These are phyloP conservation scores for Aspergillus incahuasiensis DNA, from an alignment of 495 filamentous ascomycete species.

Conservation along the genomic window DNA sequence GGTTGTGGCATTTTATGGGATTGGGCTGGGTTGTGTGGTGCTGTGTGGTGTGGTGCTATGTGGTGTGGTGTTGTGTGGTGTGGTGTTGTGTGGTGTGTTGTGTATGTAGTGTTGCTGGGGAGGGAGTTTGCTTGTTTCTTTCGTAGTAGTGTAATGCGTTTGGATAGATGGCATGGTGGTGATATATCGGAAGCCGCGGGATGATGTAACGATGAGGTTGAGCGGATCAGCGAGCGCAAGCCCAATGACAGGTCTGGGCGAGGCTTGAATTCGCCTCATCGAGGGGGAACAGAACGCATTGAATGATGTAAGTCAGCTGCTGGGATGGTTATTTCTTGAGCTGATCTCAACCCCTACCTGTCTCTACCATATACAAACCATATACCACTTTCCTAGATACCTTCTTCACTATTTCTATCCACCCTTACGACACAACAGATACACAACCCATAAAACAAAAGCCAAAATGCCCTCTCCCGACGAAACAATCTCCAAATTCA, in stretches of 20 bases:
- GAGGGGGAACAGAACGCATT: neutral
- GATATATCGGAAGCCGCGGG: neutral
- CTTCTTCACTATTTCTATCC: too few relatives aligned
- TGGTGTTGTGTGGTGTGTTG: too few relatives aligned
- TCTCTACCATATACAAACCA: neutral
- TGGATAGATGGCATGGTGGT: neutral
- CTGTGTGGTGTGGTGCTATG: too few relatives aligned
- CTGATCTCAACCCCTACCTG: neutral
- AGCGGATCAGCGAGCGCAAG: neutral
- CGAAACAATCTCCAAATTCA: constrained; percentile 22
- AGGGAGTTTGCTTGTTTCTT: neutral
- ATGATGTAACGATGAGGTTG: constrained; percentile 17
- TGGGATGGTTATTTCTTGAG: neutral
- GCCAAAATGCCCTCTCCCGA: constrained; percentile 23
- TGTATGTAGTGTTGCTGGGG: too few relatives aligned
- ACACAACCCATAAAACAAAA: too few relatives aligned
- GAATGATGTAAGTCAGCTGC: neutral
- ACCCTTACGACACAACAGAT: too few relatives aligned
- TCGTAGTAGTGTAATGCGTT: neutral
- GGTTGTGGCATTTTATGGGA: constrained; percentile 11
- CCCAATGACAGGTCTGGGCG: neutral
- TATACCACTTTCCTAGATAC: too few relatives aligned
- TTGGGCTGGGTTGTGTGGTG: neutral
- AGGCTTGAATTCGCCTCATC: constrained; percentile 2
- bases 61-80: too few relatives aligned